Conservation (phyloP, 2,329 filamentous ascomycete species). For the Cercospora sp. region DNA sequence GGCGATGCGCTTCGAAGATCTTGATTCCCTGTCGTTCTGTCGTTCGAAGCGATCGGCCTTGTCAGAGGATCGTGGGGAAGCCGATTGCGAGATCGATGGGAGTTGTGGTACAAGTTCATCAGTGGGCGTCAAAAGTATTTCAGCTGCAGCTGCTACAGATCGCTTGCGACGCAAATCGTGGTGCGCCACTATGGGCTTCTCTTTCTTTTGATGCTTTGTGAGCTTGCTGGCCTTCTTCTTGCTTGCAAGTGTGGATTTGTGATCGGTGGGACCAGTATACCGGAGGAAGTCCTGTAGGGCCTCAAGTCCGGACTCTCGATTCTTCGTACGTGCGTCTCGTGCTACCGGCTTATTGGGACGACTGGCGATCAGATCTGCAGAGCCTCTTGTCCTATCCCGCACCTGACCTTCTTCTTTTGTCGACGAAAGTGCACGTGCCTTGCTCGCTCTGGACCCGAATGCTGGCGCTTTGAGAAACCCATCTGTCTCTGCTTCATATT, state of each 20-base stretch:
- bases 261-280: neutral
- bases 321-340: constrained; percentile 8
- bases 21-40: constrained; percentile 3
- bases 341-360: neutral
- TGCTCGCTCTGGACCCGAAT: neutral
- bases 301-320: constrained; percentile 9
- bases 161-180: constrained; percentile 4
- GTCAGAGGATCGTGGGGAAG: neutral
- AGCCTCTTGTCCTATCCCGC: neutral
- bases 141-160: constrained; percentile 15
- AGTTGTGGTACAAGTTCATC: neutral
- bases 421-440: neutral
- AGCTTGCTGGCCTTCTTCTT: constrained; percentile 9
- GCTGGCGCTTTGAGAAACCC: constrained; percentile 11
- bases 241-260: neutral
- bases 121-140: constrained; percentile 28
- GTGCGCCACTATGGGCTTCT: constrained; percentile 11
- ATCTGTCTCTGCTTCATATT: constrained; percentile 27
- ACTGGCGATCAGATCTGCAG: neutral
- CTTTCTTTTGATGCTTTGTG: constrained; percentile 14
- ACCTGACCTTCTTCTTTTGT: constrained; percentile 5
- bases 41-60: neutral
- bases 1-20: constrained; percentile 4
- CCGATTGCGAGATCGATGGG: neutral
- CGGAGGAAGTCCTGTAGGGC: constrained; percentile 6